Base-by-base conservation (phyloP, 1,139 yeast species). In the Pichia kudriavzevii region DNA sequence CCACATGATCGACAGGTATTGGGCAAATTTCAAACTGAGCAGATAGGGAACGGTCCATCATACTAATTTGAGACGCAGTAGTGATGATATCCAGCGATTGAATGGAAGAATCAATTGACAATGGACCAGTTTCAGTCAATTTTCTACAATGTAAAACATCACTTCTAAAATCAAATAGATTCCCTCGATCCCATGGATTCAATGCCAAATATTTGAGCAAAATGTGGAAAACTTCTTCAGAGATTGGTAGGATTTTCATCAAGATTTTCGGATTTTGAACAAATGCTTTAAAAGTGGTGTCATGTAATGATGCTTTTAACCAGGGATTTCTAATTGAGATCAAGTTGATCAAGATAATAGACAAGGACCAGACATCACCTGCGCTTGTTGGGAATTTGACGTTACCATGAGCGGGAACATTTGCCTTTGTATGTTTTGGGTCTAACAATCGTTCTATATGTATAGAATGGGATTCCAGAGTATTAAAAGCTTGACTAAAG, bases 351-450 rank as follows among this genome's bases (percentile, higher is more conserved):
- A 87, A 64, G 23, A 87, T 76, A 20, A 87, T 79, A 3, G 93
- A 94, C 36, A 87, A 62, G 2, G 94, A 81, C 96, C 96, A 87
- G 19, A 84, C 72, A 54, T 87, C 96, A 34, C 91, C 87, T 8
- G 84, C 74, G 25, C 71, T 59, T 1, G 94, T 79, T n/a, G 88
- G 87, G 52, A 72, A 55, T 32, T 49, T 46, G 17, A 54, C 58
- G 37, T 55, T 70, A 59, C 50, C 69, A 59, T 28, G 76, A 68
- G 45, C 36, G 2, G 49, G 51, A 22, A 39, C 48, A 24, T 34
- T 34, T 22, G 30, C 15, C 4, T 32, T 32, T 7, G 31, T 32
- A 22, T 27, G 29, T 11, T 33, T 34, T n/a, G 53, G 49, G 27
- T 46, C 35, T 15, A 53, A 24, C 20, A 54, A 36, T 28, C 59